Evolutionary conservation across 305 asterid species (phyloP), one percentile per base, ranked within the genome.

Genomic region (Plantago rigida): DNA sequence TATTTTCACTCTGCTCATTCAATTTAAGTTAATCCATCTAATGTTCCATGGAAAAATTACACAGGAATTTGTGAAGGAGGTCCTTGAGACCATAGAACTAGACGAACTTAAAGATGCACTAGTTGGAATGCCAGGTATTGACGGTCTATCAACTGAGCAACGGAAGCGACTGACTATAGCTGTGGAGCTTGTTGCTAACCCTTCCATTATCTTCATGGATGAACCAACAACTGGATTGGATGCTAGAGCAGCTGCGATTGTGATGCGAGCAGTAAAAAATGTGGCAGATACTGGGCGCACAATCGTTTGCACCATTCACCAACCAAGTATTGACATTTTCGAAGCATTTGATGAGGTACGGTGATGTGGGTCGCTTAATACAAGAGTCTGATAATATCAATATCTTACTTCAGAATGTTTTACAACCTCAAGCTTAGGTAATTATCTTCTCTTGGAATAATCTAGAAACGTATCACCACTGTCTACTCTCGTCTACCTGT

Each of bases 291-390:
- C 92, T 15, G 87, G 87, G 36, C 69, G 92, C 66, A 84, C 91
- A 44, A 81, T 81, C 7, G 87, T 84, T 58, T 84, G 87, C 71
- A 81, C 87, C 29, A 84, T 84, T 59, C 91, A 84, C 45, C 91
- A 84, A 64, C 91, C 94, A 51, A 84, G 95, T 24, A 80, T 85
- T 10, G 86, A 83, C 71, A 83, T 87, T 54, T 87, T 87, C 74
- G 94, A 85, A 79, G 77, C 89, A 45, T 85, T 88, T 66, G 90
- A 88, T 47, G 94, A 85, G 89, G 94, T 85, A 73, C 15, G 11
- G 39, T 26, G 17, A 52, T 52, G 36, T 12, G 57, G 13, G 11
- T 52, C 9, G 9, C 39, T 24, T 52, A 52, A 24, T 52, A 13
- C 39, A 24, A 52, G 39, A 24, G n/a, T 11, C 9, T 52, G 31